phyloP scores from a whole-genome alignment of 257 asterid species.

The Solanum sparsipilum region DNA sequence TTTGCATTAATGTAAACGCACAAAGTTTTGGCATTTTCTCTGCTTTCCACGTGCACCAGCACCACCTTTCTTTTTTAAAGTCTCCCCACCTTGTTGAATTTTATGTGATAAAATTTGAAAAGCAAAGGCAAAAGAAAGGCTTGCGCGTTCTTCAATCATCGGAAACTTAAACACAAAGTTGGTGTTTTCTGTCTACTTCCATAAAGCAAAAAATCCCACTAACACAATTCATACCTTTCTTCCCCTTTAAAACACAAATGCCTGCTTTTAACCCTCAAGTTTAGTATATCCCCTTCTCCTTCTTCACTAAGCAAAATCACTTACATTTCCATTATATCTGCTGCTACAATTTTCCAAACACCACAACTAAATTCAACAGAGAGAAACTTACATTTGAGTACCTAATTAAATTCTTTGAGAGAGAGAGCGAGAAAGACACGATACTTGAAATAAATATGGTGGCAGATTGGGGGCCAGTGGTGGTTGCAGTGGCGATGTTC shows the following conservation, averaged over 20 bases:
- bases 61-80: background rate
- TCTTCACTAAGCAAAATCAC: conserved; percentile 46
- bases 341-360: background rate
- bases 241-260: conserved; percentile 25
- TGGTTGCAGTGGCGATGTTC: conserved; percentile 89
- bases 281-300: conserved; percentile 48
- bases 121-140: background rate
- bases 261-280: conserved; percentile 33
- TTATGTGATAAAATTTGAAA: background rate
- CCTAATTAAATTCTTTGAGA: background rate
- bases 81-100: background rate
- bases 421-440: background rate
- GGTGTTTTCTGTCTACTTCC: conserved; percentile 4
- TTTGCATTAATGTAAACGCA: background rate
- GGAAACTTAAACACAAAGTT: conserved; percentile 10
- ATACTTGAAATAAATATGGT: conserved; percentile 11
- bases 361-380: background rate
- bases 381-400: background rate
- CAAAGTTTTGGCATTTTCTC: background rate
- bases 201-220: conserved; percentile 48
- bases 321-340: background rate
- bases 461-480: conserved; percentile 88
- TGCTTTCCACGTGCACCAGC: background rate
- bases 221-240: conserved; percentile 36
- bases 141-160: background rate